These are phyloP conservation scores for Gypsophila paniculata DNA, from an alignment of 179 eudicot species.

Conservation along the genomic window DNA sequence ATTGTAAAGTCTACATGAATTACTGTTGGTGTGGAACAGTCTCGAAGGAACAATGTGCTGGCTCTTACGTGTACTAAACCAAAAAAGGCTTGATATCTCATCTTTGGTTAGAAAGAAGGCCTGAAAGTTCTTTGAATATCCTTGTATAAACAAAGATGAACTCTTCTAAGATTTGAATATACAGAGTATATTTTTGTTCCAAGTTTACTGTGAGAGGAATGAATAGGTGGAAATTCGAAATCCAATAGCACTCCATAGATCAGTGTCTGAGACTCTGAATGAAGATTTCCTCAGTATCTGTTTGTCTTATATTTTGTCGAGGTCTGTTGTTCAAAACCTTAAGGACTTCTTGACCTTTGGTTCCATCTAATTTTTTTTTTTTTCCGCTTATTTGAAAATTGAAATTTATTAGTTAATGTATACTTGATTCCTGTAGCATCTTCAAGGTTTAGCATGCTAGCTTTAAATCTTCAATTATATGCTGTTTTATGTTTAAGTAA, in stretches of 20 bases:
- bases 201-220: background rate
- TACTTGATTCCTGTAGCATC: background rate
- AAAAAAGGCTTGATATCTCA: background rate
- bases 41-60: background rate
- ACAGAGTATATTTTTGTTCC: background rate
- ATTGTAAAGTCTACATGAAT: background rate
- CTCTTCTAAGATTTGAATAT: background rate
- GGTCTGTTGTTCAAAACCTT: background rate
- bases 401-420: background rate
- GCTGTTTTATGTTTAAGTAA: background rate
- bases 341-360: background rate
- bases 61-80: background rate
- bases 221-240: background rate
- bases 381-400: background rate
- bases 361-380: background rate
- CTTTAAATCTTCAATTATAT: background rate
- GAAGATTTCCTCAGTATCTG: background rate
- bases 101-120: background rate
- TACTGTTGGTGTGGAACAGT: background rate
- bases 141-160: background rate
- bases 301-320: background rate
- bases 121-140: background rate
- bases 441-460: background rate
- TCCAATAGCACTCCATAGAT: background rate
- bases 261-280: background rate